Conservation (phyloP, 257 asterid species). For the Marsdenia floribunda region DNA sequence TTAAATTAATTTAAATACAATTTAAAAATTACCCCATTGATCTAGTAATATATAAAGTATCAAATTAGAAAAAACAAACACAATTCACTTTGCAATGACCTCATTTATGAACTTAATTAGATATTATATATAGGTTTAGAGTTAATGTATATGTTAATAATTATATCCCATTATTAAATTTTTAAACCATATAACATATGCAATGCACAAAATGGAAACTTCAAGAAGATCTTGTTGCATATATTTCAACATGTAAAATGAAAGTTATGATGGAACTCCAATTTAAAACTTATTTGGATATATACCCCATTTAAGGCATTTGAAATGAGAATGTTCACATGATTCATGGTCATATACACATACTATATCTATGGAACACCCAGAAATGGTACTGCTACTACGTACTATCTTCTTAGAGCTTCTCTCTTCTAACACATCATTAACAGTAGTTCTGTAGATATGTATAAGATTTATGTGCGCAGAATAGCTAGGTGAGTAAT, state of each 20-base stretch:
- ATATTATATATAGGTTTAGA: too few relatives aligned
- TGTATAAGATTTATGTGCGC: not conserved
- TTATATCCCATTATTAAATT: too few relatives aligned
- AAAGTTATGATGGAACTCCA: not conserved
- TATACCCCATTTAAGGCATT: not conserved
- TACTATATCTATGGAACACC: not conserved
- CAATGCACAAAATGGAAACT: not conserved
- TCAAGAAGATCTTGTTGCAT: not conserved
- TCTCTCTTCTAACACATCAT: not conserved
- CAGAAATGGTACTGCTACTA: not conserved
- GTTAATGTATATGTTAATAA: too few relatives aligned
- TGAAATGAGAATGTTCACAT: conserved; percentile 32
- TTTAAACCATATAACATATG: too few relatives aligned
- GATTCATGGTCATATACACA: conserved; percentile 27
- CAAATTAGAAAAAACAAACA: too few relatives aligned
- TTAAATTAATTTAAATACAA: too few relatives aligned
- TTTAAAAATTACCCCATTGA: too few relatives aligned
- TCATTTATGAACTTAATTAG: too few relatives aligned
- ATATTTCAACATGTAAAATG: not conserved
- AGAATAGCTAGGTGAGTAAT: not conserved
- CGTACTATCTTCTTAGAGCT: conserved; percentile 5
- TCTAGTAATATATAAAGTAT: too few relatives aligned
- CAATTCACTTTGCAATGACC: too few relatives aligned
- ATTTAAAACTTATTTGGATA: not conserved
- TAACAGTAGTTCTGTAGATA: not conserved